Evolutionary conservation across 108 stramenopile genomes (phyloP).

Genomic region (Cyclotella choctawhatcheeana): DNA sequence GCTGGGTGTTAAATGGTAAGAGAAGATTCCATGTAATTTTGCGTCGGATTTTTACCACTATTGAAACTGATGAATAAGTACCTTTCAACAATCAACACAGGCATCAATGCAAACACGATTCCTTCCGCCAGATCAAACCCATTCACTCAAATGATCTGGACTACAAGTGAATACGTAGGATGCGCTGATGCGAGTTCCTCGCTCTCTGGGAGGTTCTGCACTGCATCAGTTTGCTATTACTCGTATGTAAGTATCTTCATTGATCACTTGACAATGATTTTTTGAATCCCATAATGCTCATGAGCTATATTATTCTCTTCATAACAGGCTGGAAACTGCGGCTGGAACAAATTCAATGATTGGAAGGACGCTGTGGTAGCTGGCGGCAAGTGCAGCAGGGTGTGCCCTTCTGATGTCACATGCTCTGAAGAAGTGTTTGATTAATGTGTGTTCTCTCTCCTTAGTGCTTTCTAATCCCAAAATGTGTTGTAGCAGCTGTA

Average conservation of each 20-base stretch:
- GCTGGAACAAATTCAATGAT: neutral
- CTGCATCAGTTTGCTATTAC: conserved; percentile 3
- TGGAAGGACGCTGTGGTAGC: conserved; percentile 1
- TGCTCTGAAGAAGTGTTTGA: no score
- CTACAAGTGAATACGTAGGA: conserved; percentile 2
- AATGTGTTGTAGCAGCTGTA: no score
- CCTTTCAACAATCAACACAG: no score
- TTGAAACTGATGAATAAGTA: no score
- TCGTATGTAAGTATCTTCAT: neutral
- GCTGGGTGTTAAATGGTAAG: neutral
- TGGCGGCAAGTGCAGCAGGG: neutral
- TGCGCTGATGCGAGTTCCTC: conserved; percentile 6
- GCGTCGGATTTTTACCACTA: no score
- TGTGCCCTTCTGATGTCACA: neutral
- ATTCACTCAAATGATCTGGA: conserved; percentile 12
- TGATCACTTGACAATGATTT: neutral
- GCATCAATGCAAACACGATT: neutral
- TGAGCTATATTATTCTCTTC: neutral
- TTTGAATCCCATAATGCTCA: neutral
- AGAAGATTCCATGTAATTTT: no score
- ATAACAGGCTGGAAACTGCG: conserved; percentile 5
- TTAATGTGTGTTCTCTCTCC: no score
- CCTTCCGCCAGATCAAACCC: neutral
- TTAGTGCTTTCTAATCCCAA: no score
- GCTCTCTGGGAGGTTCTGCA: neutral